A percentile compares a stretch with the other conserved stretches of the same genome.
These are phyloP conservation scores for Leccinellum albellum DNA, from an alignment of 768 basidiomycete genomes.

Conservation along the genomic window DNA sequence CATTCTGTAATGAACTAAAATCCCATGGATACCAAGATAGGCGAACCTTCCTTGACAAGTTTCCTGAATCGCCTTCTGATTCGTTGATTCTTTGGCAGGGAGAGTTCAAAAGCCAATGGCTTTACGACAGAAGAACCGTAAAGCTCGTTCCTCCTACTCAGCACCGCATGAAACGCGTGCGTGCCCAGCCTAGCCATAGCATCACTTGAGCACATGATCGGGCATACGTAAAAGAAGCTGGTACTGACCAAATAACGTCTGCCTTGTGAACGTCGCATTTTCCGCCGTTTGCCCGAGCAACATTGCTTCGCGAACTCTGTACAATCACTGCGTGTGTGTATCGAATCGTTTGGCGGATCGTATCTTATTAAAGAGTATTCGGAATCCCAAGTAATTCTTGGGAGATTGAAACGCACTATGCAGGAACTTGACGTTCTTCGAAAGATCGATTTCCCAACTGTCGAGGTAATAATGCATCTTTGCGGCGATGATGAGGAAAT, in stretches of 20 bases:
- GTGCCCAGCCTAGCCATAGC: constrained; percentile 61
- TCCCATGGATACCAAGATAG: constrained; percentile 21
- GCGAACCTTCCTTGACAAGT: constrained; percentile 36
- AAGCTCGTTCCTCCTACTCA: constrained; percentile 49
- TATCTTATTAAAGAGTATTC: constrained; percentile 39
- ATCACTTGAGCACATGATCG: constrained; percentile 4
- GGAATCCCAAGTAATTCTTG: not conserved
- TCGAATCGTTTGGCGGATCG: constrained; percentile 56
- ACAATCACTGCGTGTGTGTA: constrained; percentile 53
- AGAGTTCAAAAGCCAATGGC: constrained; percentile 48
- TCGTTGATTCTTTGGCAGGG: constrained; percentile 41
- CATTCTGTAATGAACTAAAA: constrained; percentile 4
- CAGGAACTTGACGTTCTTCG: constrained; percentile 48
- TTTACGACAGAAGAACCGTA: constrained; percentile 47
- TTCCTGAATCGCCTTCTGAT: constrained; percentile 43
- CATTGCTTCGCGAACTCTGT: constrained; percentile 40
- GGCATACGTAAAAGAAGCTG: not conserved
- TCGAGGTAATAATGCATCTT: constrained; percentile 83
- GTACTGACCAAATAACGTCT: constrained; percentile 58
- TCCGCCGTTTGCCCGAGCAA: constrained; percentile 37
- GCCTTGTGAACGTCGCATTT: constrained; percentile 45
- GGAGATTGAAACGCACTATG: constrained; percentile 40
- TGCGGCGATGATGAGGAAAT: constrained; percentile 75
- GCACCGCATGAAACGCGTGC: constrained; percentile 70
- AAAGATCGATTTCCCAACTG: constrained; percentile 48